Percentiles rank a stretch among this genome's conserved stretches.
phyloP scores from a whole-genome alignment of 169 alveolate species.

The Besnoitia besnoiti region DNA sequence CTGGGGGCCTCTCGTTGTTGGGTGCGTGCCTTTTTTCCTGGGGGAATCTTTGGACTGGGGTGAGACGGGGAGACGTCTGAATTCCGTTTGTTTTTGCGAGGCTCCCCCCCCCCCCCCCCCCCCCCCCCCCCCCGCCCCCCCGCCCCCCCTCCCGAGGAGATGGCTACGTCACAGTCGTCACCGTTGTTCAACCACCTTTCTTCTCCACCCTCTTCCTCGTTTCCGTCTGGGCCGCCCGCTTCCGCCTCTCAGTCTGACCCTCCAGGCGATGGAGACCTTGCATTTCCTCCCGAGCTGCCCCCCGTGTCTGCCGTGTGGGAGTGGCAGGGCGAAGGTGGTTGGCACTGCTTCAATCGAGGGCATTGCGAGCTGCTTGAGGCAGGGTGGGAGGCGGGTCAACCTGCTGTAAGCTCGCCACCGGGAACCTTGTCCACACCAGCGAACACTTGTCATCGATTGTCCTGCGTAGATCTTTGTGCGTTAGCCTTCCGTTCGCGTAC shows the following conservation, averaged over 20 bases:
- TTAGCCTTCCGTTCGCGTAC: no score
- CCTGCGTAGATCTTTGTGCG: no score
- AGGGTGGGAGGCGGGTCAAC: neutral
- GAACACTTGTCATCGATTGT: no score
- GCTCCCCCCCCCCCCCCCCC: no score
- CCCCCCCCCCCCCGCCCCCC: no score
- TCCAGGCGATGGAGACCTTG: neutral
- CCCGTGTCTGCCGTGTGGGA: neutral
- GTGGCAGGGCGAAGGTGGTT: slow-evolving; percentile 29
- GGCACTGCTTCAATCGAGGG: slow-evolving; percentile 15
- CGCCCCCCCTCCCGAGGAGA: no score
- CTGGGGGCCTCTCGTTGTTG: no score
- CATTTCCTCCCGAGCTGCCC: neutral
- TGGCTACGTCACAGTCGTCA: neutral
- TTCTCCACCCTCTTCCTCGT: neutral
- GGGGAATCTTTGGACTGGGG: no score
- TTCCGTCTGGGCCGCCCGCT: neutral
- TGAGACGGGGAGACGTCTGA: no score
- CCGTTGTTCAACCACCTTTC: neutral
- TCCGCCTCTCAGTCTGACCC: neutral
- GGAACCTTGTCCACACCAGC: neutral
- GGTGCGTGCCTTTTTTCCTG: no score
- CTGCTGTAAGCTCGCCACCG: neutral
- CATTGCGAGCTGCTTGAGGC: neutral
- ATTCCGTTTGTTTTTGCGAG: no score